Evolutionary conservation across 2,329 filamentous ascomycete genomes (phyloP), one percentile per base, ranked within the genome.

Genomic region (Exophiala aquamarina): DNA sequence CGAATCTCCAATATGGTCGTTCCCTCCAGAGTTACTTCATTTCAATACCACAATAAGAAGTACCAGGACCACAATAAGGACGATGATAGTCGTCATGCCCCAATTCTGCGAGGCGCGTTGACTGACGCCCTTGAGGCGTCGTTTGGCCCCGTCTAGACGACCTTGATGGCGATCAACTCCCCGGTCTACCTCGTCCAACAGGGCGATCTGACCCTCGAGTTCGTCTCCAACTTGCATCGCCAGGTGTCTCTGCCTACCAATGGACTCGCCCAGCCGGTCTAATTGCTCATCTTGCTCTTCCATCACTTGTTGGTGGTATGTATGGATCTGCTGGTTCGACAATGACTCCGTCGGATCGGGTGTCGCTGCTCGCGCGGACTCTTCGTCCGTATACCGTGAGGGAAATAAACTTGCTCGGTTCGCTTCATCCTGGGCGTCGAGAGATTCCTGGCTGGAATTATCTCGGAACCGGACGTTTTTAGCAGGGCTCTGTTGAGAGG

Each of bases 181-280:
- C 35, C 79, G 79, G 63, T 97, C 93, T 35, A 94, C 83, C 61
- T 95, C 92, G 65, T 96, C 92, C 21, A 98, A 75, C 75, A 98
- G 76, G 59, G 86, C 78, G 29, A 94, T 87, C 62, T 98, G 93
- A 58, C 83, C 86, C 60, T 97, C 93, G 28, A 98, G 77, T 75
- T 98, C 93, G 66, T 96, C 88, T 21, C 93, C 92, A 61, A 98
- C 97, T 72, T 93, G 89, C 73, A 96, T 94, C 64, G 86, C 91
- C 52, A 98, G 76, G 71, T 97, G 89, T 40, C 94, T 78, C 73
- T 97, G 93, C 31, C 93, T 82, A 3, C 87, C 81, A 58, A 98
- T 96, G 48, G 83, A 89, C 61, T 83, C 81, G n/a, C 91, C 89
- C 3, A 98, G 74, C 8, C 79, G 77, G 66, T 97, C 92, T n/a